A percentile compares a stretch with the other conserved stretches of the same genome.
phyloP scores from a whole-genome alignment of 768 basidiomycete species.

The Tricholoma saponaceum region DNA sequence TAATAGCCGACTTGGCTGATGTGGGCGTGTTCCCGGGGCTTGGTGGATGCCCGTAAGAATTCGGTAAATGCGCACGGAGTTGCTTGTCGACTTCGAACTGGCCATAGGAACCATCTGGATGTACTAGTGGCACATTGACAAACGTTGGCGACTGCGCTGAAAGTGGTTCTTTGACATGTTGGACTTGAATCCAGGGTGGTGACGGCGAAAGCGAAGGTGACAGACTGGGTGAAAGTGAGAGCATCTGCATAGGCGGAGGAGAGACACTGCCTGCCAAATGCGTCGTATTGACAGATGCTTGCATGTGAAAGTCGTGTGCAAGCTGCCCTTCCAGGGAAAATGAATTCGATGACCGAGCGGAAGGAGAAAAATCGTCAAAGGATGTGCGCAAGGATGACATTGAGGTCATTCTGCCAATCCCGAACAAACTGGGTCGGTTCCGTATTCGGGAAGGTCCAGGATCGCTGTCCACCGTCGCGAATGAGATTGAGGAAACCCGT shows the following conservation, averaged over 20 bases:
- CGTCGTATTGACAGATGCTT: conserved; percentile 61
- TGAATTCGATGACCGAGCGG: conserved; percentile 76
- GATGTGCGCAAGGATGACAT: conserved; percentile 73
- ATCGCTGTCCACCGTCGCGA: conserved; percentile 82
- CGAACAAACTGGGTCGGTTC: conserved; percentile 56
- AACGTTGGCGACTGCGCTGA: conserved; percentile 35
- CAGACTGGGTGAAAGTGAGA: conserved; percentile 67
- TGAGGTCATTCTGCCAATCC: conserved; percentile 72
- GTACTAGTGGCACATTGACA: conserved; percentile 31
- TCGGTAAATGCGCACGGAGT: conserved; percentile 47
- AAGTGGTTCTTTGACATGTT: conserved; percentile 33
- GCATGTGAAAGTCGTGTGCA: conserved; percentile 68
- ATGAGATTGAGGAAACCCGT: conserved; percentile 74
- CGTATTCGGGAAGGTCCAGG: conserved; percentile 72
- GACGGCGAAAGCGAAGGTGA: conserved; percentile 45
- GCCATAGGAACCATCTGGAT: conserved; percentile 36
- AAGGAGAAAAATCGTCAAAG: conserved; percentile 68
- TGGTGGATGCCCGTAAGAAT: conserved; percentile 54
- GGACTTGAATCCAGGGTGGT: conserved; percentile 51
- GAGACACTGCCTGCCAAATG: conserved; percentile 63
- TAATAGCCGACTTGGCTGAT: conserved; percentile 67
- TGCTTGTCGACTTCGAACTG: conserved; percentile 53
- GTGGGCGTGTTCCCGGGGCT: conserved; percentile 60
- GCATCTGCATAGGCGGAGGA: conserved; percentile 71
- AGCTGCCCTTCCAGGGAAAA: conserved; percentile 74